Conservation (phyloP, 768 basidiomycete genomes). For the Pluteus cervinus region DNA sequence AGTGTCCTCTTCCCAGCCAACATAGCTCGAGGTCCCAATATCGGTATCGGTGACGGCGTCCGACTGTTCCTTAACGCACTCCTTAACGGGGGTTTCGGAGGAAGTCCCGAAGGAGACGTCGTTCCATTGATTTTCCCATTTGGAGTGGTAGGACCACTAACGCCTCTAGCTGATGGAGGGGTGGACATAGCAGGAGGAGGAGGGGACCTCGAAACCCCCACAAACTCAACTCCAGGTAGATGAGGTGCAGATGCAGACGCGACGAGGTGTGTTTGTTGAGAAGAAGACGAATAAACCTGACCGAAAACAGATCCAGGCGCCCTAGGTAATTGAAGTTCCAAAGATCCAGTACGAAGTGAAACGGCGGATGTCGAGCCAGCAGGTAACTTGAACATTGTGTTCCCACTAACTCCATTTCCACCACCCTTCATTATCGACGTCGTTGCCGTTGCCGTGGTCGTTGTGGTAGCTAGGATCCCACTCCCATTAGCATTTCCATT, state of each 20-base stretch:
- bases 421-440: too few relatives aligned
- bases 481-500: slow-evolving; percentile 3
- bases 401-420: slow-evolving; percentile 4
- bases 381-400: too few relatives aligned
- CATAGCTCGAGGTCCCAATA: background rate
- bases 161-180: slow-evolving; percentile 2
- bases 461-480: too few relatives aligned
- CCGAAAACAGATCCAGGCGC: slow-evolving; percentile 34
- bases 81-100: slow-evolving; percentile 45
- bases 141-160: slow-evolving; percentile 3
- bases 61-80: slow-evolving; percentile 58
- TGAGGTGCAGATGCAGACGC: slow-evolving; percentile 5
- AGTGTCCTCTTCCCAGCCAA: too few relatives aligned
- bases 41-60: slow-evolving; percentile 37
- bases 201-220: background rate
- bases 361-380: too few relatives aligned
- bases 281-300: too few relatives aligned
- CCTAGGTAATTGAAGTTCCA: slow-evolving; percentile 16
- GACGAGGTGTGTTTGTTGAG: too few relatives aligned
- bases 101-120: slow-evolving; percentile 12
- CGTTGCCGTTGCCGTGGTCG: too few relatives aligned
- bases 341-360: too few relatives aligned
- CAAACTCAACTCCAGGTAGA: background rate
- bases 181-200: slow-evolving; percentile 3
- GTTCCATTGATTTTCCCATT: background rate